phyloP scores from a whole-genome alignment of 345 rosid genomes.

The Mangifera indica region DNA sequence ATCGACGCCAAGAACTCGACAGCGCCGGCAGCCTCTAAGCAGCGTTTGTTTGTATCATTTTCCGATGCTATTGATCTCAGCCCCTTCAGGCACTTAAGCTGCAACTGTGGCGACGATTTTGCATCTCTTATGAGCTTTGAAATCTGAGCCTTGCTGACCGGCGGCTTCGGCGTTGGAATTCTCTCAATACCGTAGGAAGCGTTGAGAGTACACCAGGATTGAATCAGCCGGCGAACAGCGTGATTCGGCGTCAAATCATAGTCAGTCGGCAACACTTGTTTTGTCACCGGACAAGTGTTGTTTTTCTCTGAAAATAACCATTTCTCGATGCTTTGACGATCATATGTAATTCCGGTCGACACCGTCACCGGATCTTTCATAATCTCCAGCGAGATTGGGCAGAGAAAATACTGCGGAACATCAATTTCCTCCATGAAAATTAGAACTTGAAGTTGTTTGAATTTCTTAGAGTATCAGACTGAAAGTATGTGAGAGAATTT shows the following conservation, averaged over 20 bases:
- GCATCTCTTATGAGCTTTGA: slow-evolving; percentile 52
- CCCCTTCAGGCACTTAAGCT: slow-evolving; percentile 47
- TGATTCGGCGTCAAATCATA: slow-evolving; percentile 80
- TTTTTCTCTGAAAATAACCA: slow-evolving; percentile 59
- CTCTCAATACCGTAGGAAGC: slow-evolving; percentile 77
- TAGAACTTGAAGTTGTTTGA: background rate
- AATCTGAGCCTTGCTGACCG: slow-evolving; percentile 53
- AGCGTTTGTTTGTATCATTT: slow-evolving; percentile 56
- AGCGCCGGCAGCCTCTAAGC: slow-evolving; percentile 70
- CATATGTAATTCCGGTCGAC: slow-evolving; percentile 66
- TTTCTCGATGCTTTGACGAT: slow-evolving; percentile 62
- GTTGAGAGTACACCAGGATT: slow-evolving; percentile 88
- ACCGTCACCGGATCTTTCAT: slow-evolving; percentile 77
- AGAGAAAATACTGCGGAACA: slow-evolving; percentile 59
- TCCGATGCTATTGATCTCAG: slow-evolving; percentile 55
- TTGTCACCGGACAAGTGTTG: slow-evolving; percentile 67
- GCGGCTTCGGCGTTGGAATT: slow-evolving; percentile 86
- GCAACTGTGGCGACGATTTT: slow-evolving; percentile 37
- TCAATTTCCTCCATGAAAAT: slow-evolving; percentile 55
- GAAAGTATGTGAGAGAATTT: slow-evolving; percentile 18
- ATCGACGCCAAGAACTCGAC: slow-evolving; percentile 60
- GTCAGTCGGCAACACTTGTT: slow-evolving; percentile 45
- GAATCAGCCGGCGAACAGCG: slow-evolving; percentile 79
- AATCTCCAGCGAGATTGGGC: slow-evolving; percentile 69
- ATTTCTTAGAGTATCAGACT: background rate